Evolutionary conservation across 2,329 filamentous ascomycete genomes (phyloP).

Genomic region (Beauveria asiatica): DNA sequence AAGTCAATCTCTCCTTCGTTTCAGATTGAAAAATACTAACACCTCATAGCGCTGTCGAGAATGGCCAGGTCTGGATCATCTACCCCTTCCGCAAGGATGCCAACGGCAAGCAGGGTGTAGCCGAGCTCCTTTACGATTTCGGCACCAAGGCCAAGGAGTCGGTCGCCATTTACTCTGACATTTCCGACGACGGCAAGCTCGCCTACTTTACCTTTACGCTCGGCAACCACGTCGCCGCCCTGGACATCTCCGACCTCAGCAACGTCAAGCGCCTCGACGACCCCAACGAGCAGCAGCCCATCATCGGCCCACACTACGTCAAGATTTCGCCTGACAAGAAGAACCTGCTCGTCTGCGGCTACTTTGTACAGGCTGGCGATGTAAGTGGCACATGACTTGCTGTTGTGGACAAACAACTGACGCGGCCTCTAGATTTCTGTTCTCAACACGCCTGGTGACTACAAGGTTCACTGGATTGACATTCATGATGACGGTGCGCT

Average conservation of each 20-base stretch:
- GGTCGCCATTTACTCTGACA: constrained; percentile 52
- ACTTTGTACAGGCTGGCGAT: constrained; percentile 55
- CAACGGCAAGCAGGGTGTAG: constrained; percentile 47
- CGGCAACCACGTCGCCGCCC: constrained; percentile 52
- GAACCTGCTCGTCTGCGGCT: constrained; percentile 55
- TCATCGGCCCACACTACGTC: constrained; percentile 54
- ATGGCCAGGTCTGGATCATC: constrained; percentile 56
- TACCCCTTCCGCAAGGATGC: constrained; percentile 50
- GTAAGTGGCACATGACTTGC: constrained; percentile 15
- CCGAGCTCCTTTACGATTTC: constrained; percentile 50
- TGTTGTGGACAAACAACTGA: neutral
- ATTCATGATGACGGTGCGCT: constrained; percentile 45
- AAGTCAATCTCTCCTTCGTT: constrained; percentile 2
- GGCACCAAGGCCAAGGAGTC: constrained; percentile 47
- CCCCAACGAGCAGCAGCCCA: constrained; percentile 48
- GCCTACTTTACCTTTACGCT: constrained; percentile 53
- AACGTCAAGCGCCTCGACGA: constrained; percentile 54
- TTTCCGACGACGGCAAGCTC: constrained; percentile 48
- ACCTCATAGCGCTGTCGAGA: constrained; percentile 38
- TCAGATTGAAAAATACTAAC: neutral
- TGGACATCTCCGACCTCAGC: constrained; percentile 52
- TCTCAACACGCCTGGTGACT: constrained; percentile 53
- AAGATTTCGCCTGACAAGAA: constrained; percentile 57
- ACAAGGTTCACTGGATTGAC: constrained; percentile 55
- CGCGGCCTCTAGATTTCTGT: constrained; percentile 36